Evolutionary conservation across 768 basidiomycete species (phyloP).

Genomic region (Dacryopinax primogenitus): DNA sequence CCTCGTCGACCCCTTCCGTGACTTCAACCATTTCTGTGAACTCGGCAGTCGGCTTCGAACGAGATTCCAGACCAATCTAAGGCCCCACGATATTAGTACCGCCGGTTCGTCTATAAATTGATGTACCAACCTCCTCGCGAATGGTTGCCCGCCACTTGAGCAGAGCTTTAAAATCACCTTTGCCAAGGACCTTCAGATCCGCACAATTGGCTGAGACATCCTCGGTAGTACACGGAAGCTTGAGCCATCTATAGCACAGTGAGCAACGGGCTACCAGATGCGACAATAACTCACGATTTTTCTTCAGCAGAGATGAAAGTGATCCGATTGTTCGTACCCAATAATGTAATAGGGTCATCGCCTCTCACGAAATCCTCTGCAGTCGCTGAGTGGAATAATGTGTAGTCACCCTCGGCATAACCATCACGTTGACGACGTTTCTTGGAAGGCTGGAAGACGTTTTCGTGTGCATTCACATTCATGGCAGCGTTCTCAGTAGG

Average conservation of each 20-base stretch:
- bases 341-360: constrained; percentile 59
- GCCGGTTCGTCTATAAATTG: background rate
- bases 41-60: constrained; percentile 59
- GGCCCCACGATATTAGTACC: background rate
- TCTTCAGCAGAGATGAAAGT: constrained; percentile 72
- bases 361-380: constrained; percentile 59
- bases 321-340: constrained; percentile 69
- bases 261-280: constrained; percentile 10
- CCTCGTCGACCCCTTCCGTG: constrained; percentile 63
- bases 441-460: constrained; percentile 96
- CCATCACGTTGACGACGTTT: constrained; percentile 86
- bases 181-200: constrained; percentile 93
- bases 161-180: constrained; percentile 88
- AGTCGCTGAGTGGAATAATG: constrained; percentile 59
- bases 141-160: constrained; percentile 82
- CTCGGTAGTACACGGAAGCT: constrained; percentile 52
- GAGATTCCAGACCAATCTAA: constrained; percentile 75
- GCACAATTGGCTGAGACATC: constrained; percentile 75
- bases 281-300: constrained; percentile 42
- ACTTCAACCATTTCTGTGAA: constrained; percentile 58
- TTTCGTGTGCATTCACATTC: constrained; percentile 25
- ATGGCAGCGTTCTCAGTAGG: background rate
- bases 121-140: constrained; percentile 64
- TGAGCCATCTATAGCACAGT: constrained; percentile 48
- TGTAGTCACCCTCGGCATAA: constrained; percentile 90